Evolutionary conservation across 139 green algal species (phyloP), one percentile per base, ranked within the genome.

Genomic region (Eudorina sp.): DNA sequence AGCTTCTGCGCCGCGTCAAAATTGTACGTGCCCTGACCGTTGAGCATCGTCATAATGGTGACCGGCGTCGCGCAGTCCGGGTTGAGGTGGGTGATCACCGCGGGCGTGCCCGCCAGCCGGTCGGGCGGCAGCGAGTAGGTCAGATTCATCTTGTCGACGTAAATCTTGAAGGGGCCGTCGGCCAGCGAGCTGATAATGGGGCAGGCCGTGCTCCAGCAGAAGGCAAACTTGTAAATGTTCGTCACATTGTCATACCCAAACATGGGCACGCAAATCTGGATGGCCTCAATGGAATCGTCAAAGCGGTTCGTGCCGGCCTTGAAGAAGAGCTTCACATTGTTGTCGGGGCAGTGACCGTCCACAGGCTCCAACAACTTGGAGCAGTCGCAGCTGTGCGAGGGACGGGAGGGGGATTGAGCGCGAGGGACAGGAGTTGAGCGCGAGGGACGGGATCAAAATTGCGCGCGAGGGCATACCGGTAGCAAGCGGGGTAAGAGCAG

Each of bases 141-240:
- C 6, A 66, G 21, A 14, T 34, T 29, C 38, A 69, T 53, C 18
- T 41, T 8, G 31, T 70, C 5, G 7, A 53, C 16, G 34, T 23
- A 79, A 21, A 80, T 40, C 43, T 31, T 46, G 13, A 72, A 14
- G 4, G 66, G 9, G 16, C 53, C 8, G 64, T 27, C 19, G 31
- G 7, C 1, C 13, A 80, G 46, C 0, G 23, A 23, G 6, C 27
- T 5, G 41, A 80, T 45, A 0, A 43, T 1, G 8, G 64, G n/a
- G 81, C 81, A 87, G 2, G 36, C 40, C 21, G 45, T 68, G 81
- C 29, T 79, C 81, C 81, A 87, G 60, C 81, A 87, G 43, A 87
- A 87, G n/a, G 64, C 23, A 13, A 80, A 29, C 46, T 64, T 76
- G 60, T 76, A 77, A 1, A 86, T 86, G 79, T 86, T 29, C 11